phyloP scores from a whole-genome alignment of 371 early-diverging fungal species.

The Mortierella sp. region DNA sequence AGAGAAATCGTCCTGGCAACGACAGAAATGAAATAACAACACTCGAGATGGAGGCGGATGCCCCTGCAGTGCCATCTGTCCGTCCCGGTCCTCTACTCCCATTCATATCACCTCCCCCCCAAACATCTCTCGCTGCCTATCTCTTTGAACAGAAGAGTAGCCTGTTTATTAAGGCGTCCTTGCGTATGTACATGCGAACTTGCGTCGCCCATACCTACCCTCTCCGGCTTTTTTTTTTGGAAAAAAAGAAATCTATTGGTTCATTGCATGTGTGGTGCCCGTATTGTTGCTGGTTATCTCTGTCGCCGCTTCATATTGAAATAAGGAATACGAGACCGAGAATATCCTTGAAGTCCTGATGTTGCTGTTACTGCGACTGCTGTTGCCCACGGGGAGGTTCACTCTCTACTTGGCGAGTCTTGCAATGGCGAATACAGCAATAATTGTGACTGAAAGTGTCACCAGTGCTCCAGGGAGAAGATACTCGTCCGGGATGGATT shows the following conservation, averaged over 20 bases:
- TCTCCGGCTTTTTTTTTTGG: neutral
- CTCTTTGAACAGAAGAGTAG: no score
- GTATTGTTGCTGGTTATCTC: neutral
- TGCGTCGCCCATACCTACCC: no score
- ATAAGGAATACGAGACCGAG: constrained; percentile 8
- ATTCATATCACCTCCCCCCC: no score
- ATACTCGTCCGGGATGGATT: constrained; percentile 64
- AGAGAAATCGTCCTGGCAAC: neutral
- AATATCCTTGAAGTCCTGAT: constrained; percentile 14
- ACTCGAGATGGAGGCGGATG: no score
- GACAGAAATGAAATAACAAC: neutral
- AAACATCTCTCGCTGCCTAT: no score
- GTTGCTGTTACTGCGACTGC: neutral
- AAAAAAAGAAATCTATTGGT: no score
- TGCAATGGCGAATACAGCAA: constrained; percentile 67
- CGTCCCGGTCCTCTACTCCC: no score
- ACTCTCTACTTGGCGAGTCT: constrained; percentile 53
- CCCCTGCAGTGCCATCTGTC: no score
- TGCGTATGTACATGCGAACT: no score
- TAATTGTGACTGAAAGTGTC: constrained; percentile 66
- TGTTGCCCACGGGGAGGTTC: no score
- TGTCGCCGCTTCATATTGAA: neutral
- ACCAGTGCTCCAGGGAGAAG: constrained; percentile 71
- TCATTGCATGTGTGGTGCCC: no score
- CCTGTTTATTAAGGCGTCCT: no score